Evolutionary conservation across 2,329 filamentous ascomycete genomes (phyloP), one percentile per base, ranked within the genome.

Genomic region (Neonectria sp.): DNA sequence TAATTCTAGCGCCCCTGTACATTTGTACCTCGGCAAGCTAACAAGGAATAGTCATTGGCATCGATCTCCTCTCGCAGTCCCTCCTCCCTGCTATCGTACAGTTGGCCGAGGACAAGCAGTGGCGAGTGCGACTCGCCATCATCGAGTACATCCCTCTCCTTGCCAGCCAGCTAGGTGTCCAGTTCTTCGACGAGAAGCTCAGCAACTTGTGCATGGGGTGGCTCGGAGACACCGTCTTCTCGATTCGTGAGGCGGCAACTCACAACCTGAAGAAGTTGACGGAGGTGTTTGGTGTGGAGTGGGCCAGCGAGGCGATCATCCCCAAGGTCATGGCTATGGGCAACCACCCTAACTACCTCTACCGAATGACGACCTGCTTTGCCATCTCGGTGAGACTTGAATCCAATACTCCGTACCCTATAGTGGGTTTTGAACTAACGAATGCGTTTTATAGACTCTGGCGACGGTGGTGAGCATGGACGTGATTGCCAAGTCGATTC

Each of bases 331-430:
- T 97, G 89, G 93, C 93, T 43, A 98, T 99, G 96, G 96, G 96
- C 67, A 93, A 94, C 79, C 96, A 99, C 81, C 94, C 95, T 68
- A 99, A 99, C 85, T 99, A 99, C 81, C 92, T 99, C 60, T 99
- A 99, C 88, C 90, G 96, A 80, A 99, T 99, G 96, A 99, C 96
- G 11, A 99, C 96, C n/a, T 98, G 95, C 85, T 99, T 99, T 81
- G 96, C 96, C 69, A 97, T 99, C 73, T 95, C 95, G 76, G 96
- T 99, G 88, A 86, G 93, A 89, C 8, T 25, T n/a, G 6, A 33
- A 40, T 8, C 27, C 40, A 24, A 60, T 3, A 6, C 9, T 7
- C 12, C 21, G n/a, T 43, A 31, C 55, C 49, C n/a, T 33, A 45
- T 25, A 3, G n/a, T 17, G n/a, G 31, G 17, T 24, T 37, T 35